Evolutionary conservation across 139 green algal species (phyloP).

Genomic region (Closterium sp.): DNA sequence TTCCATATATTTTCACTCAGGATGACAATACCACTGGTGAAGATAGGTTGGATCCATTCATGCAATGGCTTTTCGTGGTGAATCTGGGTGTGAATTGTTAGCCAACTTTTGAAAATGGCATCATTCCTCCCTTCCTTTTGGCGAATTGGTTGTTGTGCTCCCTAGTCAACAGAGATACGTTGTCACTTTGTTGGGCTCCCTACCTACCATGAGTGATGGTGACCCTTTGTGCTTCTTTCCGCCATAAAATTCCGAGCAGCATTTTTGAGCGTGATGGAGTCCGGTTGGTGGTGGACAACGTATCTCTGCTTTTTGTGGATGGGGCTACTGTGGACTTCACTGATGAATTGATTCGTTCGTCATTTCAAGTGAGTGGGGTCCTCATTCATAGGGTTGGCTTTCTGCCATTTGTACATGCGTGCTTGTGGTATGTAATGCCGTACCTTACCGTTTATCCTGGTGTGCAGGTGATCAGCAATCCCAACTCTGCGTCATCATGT

Average conservation of each 20-base stretch:
- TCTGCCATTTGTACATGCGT: not conserved
- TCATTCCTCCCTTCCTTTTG: not conserved
- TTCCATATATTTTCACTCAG: conserved; percentile 87
- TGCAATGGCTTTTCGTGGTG: not conserved
- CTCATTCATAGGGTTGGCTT: not conserved
- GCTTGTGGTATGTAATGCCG: not conserved
- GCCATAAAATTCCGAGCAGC: conserved; percentile 35
- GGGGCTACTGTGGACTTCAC: conserved; percentile 83
- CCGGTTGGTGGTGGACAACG: conserved; percentile 74
- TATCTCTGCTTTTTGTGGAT: conserved; percentile 82
- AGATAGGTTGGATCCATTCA: conserved; percentile 24
- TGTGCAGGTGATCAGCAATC: conserved; percentile 37
- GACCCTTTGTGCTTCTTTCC: not conserved
- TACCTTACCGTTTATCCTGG: not conserved
- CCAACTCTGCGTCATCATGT: conserved; percentile 39
- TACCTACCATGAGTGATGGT: no score
- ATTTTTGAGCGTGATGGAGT: conserved; percentile 75
- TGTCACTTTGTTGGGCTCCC: no score
- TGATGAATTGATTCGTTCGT: conserved; percentile 79
- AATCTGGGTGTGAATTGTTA: not conserved
- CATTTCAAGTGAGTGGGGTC: conserved; percentile 77
- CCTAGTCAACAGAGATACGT: no score
- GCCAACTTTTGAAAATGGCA: not conserved
- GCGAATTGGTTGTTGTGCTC: not conserved
- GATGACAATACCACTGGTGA: conserved; percentile 56